phyloP scores from a whole-genome alignment of 1,139 yeast genomes.

The Saccharomycopsis hybrid region DNA sequence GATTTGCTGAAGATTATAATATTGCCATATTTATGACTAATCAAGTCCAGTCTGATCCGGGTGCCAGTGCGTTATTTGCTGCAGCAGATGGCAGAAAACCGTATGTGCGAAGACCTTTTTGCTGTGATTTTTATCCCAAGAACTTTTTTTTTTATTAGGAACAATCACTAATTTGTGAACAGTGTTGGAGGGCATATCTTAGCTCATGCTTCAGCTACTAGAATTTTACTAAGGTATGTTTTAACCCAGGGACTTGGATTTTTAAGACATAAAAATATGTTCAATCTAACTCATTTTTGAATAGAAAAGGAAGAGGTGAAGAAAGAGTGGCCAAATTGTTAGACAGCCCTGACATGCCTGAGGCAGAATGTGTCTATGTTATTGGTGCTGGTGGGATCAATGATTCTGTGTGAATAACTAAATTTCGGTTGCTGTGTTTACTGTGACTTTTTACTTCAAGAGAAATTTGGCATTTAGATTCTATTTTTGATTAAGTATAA shows the following conservation, averaged over 20 bases:
- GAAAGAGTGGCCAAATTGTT: conserved; percentile 58
- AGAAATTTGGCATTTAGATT: too few relatives aligned
- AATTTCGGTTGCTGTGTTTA: too few relatives aligned
- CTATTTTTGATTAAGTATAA: too few relatives aligned
- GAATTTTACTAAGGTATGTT: conserved; percentile 38
- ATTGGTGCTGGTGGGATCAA: conserved; percentile 48
- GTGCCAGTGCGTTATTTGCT: conserved; percentile 59
- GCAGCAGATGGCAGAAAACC: conserved; percentile 62
- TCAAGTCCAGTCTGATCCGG: conserved; percentile 65
- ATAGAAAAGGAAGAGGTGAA: conserved; percentile 56
- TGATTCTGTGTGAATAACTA: conserved; percentile 37
- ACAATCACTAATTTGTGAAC: too few relatives aligned
- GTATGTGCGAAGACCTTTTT: too few relatives aligned
- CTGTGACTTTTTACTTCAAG: too few relatives aligned
- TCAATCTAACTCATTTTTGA: too few relatives aligned
- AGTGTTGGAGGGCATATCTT: conserved; percentile 56
- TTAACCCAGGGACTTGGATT: too few relatives aligned
- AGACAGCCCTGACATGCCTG: conserved; percentile 61
- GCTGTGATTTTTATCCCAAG: too few relatives aligned
- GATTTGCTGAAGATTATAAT: conserved; percentile 54
- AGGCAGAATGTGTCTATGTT: conserved; percentile 47
- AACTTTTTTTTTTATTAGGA: too few relatives aligned
- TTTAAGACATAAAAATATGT: too few relatives aligned
- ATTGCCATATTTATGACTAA: conserved; percentile 55
- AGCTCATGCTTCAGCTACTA: conserved; percentile 61